Evolutionary conservation across 306 rosid genomes (phyloP).

Genomic region (Gynostemma pentaphyllum): DNA sequence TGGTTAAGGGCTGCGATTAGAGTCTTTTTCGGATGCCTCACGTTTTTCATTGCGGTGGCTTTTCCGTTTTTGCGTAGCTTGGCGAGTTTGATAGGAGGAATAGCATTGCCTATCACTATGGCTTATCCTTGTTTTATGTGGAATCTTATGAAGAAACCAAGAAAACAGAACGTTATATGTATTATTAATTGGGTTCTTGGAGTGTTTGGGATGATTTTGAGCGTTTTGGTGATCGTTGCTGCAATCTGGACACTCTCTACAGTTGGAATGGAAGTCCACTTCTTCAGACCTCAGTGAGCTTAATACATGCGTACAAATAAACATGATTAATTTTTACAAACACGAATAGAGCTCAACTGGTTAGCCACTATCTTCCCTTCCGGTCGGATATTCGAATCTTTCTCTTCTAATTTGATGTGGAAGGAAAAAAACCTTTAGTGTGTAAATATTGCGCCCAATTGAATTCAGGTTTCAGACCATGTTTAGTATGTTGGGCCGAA

Average conservation of each 20-base stretch:
- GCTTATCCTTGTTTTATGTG: constrained; percentile 85
- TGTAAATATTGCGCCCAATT: no score
- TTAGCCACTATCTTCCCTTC: no score
- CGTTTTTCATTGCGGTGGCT: constrained; percentile 51
- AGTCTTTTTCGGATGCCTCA: constrained; percentile 45
- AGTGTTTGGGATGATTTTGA: constrained; percentile 32
- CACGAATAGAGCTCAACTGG: no score
- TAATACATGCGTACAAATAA: no score
- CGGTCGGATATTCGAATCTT: no score
- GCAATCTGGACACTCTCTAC: constrained; percentile 55
- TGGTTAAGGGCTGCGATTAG: constrained; percentile 43
- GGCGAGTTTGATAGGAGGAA: constrained; percentile 60
- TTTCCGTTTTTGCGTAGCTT: constrained; percentile 66
- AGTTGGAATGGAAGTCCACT: constrained; percentile 40
- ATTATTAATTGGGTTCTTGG: constrained; percentile 44
- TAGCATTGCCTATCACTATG: constrained; percentile 56
- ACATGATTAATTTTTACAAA: no score
- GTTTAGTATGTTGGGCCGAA: no score
- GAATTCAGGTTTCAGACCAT: no score
- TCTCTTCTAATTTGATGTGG: no score
- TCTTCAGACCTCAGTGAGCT: no score
- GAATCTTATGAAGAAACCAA: constrained; percentile 44
- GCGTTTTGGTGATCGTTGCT: constrained; percentile 40
- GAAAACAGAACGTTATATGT: constrained; percentile 27
- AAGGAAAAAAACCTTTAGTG: no score